Evolutionary conservation across 306 rosid species (phyloP).

Genomic region (Albizia julibrissin): DNA sequence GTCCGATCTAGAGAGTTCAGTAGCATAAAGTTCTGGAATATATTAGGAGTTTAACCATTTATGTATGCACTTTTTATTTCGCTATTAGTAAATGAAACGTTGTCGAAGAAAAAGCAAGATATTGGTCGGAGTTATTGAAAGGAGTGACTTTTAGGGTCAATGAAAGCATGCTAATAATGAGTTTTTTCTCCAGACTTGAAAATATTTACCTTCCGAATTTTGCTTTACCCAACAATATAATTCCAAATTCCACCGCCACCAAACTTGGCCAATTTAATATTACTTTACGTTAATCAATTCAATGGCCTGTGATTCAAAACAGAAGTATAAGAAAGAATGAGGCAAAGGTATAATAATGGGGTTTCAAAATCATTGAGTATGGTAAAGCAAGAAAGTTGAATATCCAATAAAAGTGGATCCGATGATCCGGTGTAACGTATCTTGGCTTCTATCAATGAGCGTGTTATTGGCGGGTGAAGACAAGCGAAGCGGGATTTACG

Average conservation of each 20-base stretch:
- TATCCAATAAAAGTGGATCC: not conserved
- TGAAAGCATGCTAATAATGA: not conserved
- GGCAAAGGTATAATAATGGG: not conserved
- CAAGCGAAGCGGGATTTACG: not conserved
- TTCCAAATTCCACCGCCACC: not conserved
- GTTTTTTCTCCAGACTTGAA: not conserved
- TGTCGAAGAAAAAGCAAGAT: not conserved
- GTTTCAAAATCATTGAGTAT: not conserved
- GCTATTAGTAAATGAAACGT: not conserved
- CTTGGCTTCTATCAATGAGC: not conserved
- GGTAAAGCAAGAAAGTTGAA: not conserved
- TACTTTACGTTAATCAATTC: not conserved
- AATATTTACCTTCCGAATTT: not conserved
- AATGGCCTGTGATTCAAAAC: not conserved
- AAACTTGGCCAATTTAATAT: not conserved
- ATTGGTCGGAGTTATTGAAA: not conserved
- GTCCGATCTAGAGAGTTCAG: not conserved
- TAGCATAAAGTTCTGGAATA: not conserved
- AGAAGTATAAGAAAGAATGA: not conserved
- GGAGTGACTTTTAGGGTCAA: not conserved
- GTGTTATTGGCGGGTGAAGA: not conserved
- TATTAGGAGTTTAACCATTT: not conserved
- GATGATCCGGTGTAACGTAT: not conserved
- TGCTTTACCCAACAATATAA: not conserved
- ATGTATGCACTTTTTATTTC: not conserved